Evolutionary conservation across 331 rosid species (phyloP), one percentile per base, ranked within the genome.

Genomic region (Rosa hybrid): DNA sequence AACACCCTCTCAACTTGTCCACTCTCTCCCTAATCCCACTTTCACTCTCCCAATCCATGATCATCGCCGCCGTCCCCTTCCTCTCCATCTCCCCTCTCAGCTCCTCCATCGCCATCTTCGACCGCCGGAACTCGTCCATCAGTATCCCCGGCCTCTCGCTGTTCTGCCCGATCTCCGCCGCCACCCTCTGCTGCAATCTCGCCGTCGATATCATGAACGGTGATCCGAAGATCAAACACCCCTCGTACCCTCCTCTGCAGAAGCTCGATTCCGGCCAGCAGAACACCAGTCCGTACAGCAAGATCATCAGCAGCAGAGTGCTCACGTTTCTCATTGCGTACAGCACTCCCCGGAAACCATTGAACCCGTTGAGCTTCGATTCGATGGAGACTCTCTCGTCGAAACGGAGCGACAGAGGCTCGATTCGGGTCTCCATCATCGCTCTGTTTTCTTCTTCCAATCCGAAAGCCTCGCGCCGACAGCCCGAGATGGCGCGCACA

Each of bases 261-360:
- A 88, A 89, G 75, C 84, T 87, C 54, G 98, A 93, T 20, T 91
- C 98, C 1, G 97, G 91, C 92, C 90, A 95, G 80, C 94, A 90
- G 69, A 88, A 96, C 1, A 93, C 98, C 60, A 90, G 49, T 0
- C 98, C 99, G 48, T 88, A 88, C 5, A 96, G 82, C 62, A 96
- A 65, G 73, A 93, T 90, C 94, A 91, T 89, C 3, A 96, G 89
- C 50, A 96, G 78, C 60, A 96, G 77, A 17, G 98, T 92, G 84
- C 99, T 96, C 68, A 96, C 99, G 89, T 96, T 96, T 78, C 99
- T 93, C 99, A 96, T 96, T 85, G 97, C 97, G 75, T 93, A 96
- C 3, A 96, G 81, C 6, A 96, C 99, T 59, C 98, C 99, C 60
- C 99, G 84, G 92, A 93, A 96, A 5, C 98, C 98, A 54, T 86